Evolutionary conservation across 2,329 filamentous ascomycete genomes (phyloP).

Genomic region (Penicillium digitatum): DNA sequence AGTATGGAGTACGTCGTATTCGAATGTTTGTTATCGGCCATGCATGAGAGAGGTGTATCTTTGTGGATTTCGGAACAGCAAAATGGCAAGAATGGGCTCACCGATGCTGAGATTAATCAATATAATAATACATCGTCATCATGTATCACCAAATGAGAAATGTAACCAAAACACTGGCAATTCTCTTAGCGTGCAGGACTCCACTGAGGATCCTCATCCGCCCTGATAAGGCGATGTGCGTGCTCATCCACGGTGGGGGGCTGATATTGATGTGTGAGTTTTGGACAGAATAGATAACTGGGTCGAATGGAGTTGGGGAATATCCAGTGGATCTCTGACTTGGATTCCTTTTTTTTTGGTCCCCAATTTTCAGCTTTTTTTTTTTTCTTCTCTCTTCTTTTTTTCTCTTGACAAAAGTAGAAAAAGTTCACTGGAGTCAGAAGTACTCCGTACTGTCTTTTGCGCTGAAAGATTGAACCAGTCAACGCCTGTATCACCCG

Average conservation of each 20-base stretch:
- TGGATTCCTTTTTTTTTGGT: too few relatives aligned
- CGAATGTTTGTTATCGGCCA: not conserved
- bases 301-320: conserved; percentile 12
- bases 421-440: too few relatives aligned
- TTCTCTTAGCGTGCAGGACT: not conserved
- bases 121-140: too few relatives aligned
- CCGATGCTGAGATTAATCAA: too few relatives aligned
- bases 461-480: not conserved
- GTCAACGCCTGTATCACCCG: conserved; percentile 19
- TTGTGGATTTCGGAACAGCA: not conserved
- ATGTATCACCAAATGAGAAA: not conserved
- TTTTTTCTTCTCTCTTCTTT: not conserved
- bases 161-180: not conserved
- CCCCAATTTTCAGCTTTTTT: too few relatives aligned
- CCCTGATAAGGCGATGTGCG: conserved; percentile 12
- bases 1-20: not conserved
- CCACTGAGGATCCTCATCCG: conserved; percentile 11
- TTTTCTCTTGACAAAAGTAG: not conserved
- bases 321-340: conserved; percentile 15
- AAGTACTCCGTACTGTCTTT: too few relatives aligned
- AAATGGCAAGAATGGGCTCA: not conserved
- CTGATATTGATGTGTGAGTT: conserved; percentile 5
- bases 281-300: not conserved
- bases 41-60: not conserved
- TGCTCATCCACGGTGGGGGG: conserved; percentile 6